These are phyloP conservation scores for Boletus coccyginus DNA, from an alignment of 768 basidiomycete species.

Conservation along the genomic window DNA sequence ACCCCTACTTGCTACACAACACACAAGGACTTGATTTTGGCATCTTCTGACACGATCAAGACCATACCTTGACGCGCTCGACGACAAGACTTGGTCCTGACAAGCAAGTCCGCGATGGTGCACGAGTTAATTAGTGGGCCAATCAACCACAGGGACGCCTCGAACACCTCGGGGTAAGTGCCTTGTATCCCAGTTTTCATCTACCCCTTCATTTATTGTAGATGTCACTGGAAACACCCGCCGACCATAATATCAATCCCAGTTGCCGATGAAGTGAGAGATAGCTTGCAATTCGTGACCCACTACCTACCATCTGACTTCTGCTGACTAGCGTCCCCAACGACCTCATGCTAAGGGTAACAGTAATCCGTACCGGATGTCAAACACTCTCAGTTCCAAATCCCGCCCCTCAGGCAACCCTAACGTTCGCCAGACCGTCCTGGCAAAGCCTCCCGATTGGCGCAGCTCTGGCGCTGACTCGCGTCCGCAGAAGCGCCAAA, in stretches of 20 bases:
- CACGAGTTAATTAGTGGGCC: constrained; percentile 11
- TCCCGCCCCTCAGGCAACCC: constrained; percentile 20
- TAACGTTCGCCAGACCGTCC: constrained; percentile 17
- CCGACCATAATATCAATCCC: constrained; percentile 26
- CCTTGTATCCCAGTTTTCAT: not conserved
- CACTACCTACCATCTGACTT: constrained; percentile 4
- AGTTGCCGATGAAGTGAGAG: constrained; percentile 13
- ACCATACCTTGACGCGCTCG: constrained; percentile 3
- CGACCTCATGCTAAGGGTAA: not conserved
- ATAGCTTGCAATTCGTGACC: not conserved
- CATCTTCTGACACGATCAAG: constrained; percentile 13
- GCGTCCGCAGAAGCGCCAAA: constrained; percentile 25
- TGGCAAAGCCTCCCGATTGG: constrained; percentile 6
- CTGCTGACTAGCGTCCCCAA: constrained; percentile 6
- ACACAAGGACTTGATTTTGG: not conserved
- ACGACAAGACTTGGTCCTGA: constrained; percentile 9
- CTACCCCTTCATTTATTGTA: constrained; percentile 7
- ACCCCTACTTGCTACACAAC: constrained; percentile 1
- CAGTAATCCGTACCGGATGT: constrained; percentile 12
- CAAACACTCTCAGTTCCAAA: not conserved
- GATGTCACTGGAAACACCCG: constrained; percentile 13
- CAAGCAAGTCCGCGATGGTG: constrained; percentile 9
- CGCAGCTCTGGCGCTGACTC: not conserved
- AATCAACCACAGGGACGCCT: constrained; percentile 31
- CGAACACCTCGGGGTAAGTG: constrained; percentile 19